phyloP scores from a whole-genome alignment of 768 basidiomycete genomes.

The Boletus tomentosulus region DNA sequence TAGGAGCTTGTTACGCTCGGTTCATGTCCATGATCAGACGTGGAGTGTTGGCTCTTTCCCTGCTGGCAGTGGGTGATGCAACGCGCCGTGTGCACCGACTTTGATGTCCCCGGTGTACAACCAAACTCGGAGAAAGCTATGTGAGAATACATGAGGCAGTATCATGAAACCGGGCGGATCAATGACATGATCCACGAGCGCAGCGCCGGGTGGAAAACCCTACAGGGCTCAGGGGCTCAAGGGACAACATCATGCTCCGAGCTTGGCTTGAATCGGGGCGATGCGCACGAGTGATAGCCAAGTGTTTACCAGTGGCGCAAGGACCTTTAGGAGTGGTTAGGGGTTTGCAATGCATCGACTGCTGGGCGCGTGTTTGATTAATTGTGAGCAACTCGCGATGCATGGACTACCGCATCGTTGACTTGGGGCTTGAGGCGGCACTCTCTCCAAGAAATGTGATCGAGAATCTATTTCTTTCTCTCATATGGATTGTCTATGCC shows the following conservation, averaged over 20 bases:
- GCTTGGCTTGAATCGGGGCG: neutral
- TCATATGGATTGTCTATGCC: neutral
- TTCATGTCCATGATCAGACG: neutral
- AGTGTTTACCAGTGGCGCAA: neutral
- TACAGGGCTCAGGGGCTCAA: neutral
- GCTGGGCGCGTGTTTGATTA: too few relatives aligned
- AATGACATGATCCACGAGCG: neutral
- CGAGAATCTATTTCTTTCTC: neutral
- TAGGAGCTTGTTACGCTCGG: neutral
- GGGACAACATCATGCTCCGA: neutral
- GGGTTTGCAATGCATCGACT: neutral
- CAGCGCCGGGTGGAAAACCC: neutral
- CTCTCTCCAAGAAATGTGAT: neutral
- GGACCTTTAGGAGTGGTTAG: neutral
- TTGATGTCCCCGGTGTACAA: neutral
- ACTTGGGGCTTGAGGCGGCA: neutral
- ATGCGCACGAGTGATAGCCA: neutral
- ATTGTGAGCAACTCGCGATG: too few relatives aligned
- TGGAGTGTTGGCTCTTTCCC: neutral
- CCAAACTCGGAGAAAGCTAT: neutral
- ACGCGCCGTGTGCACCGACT: neutral
- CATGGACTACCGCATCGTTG: neutral
- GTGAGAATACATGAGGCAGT: neutral
- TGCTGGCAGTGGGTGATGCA: neutral
- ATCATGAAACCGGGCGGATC: neutral